Conservation (phyloP, 768 basidiomycete genomes). For the Amanita exitialis region DNA sequence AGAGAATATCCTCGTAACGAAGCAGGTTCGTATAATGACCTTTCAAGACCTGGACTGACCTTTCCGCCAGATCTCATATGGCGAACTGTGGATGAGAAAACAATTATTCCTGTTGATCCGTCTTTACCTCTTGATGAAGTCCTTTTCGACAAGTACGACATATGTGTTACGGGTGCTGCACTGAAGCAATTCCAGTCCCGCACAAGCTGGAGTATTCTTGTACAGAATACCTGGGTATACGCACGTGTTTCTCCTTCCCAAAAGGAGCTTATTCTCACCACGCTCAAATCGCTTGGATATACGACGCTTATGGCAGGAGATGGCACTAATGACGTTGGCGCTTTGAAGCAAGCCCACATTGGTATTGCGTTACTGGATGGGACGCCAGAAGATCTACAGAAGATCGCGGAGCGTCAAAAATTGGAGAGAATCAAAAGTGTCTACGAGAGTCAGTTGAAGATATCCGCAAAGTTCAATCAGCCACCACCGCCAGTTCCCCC, state of each 20-base stretch:
- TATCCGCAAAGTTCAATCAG: slow-evolving; percentile 85
- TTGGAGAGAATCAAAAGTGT: slow-evolving; percentile 92
- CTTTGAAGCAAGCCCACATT: slow-evolving; percentile 95
- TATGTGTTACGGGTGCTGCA: slow-evolving; percentile 93
- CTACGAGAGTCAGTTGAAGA: slow-evolving; percentile 90
- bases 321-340: slow-evolving; percentile 98
- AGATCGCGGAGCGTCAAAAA: slow-evolving; percentile 88
- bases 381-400: slow-evolving; percentile 82
- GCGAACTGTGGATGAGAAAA: slow-evolving; percentile 90
- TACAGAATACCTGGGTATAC: slow-evolving; percentile 97
- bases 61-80: slow-evolving; percentile 65
- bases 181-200: slow-evolving; percentile 76
- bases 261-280: slow-evolving; percentile 92
- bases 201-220: slow-evolving; percentile 69
- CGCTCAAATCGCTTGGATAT: slow-evolving; percentile 82
- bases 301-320: slow-evolving; percentile 97
- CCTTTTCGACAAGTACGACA: slow-evolving; percentile 83
- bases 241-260: slow-evolving; percentile 94
- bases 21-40: slow-evolving; percentile 37
- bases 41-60: neutral
- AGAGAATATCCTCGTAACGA: slow-evolving; percentile 70
- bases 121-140: slow-evolving; percentile 64
- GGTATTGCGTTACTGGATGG: slow-evolving; percentile 92
- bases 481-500: slow-evolving; percentile 90
- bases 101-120: slow-evolving; percentile 80